Evolutionary conservation across 2,329 filamentous ascomycete species (phyloP), one percentile per base, ranked within the genome.

Genomic region (Claviceps pazoutovae): DNA sequence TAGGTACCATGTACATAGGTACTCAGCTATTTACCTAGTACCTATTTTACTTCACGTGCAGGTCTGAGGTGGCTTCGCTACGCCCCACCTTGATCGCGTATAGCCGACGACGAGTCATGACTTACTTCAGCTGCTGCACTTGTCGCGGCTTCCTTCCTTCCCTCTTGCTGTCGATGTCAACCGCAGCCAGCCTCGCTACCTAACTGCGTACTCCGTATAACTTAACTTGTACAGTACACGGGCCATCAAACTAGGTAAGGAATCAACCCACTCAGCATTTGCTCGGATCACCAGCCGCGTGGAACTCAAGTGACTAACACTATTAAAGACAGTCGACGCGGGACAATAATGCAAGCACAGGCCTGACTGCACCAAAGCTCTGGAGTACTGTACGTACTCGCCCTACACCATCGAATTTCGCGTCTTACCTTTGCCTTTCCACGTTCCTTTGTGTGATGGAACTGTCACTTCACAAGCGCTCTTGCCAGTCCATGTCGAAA

Each of bases 41-140:
- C 41, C 8, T 14, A 13, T 16, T 30, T 9, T 6, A 43, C 19
- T 43, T 43, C 41, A 43, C 41, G 41, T 43, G 41, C 41, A 44
- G 11, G 19, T 19, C 19, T 19, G 19, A 19, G 19, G 21, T n/a
- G 23, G 8, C 21, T 13, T 17, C 21, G 8, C 21, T 26, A 23
- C 13, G 44, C 44, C 44, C 44, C 44, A 34, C 21, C 23, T n/a
- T 11, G 6, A 34, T 34, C 30, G n/a, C 23, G 23, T 26, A 26
- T 46, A 46, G 44, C 23, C 26, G 44, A 45, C 7, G n/a, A n/a
- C 45, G 45, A 47, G 45, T 47, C 45, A 47, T 47, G 45, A 47
- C 26, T n/a, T 4, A 36, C n/a, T 48, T 38, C 17, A 48, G 37
- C 46, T 48, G 37, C 36, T 48, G 21, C 37, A 48, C 37, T 37